Base-by-base conservation (phyloP, 257 asterid species). In the Marsdenia floribunda region DNA sequence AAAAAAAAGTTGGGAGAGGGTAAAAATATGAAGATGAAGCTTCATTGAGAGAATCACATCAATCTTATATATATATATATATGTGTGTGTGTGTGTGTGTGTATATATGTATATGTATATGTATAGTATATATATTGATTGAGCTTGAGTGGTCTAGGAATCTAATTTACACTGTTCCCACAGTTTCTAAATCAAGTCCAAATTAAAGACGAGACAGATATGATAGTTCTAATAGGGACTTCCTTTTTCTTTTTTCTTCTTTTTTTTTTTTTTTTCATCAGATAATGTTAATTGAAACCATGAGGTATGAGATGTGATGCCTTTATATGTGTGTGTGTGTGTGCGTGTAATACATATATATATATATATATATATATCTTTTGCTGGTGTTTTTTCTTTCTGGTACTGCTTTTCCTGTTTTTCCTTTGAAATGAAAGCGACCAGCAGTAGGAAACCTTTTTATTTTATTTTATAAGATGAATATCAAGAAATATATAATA, bases 101-200 rank as follows among this genome's bases (percentile, higher is more conserved):
- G 33, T 29, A 29, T 29, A 29, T 29, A 29, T 29, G 1, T 29
- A 29, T 29, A 1, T 29, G 1, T 29, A 1, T 29, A 29, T 29
- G 33, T 29, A 29, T 29, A 0, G 33, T 29, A 29, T 29, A 44
- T 44, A 44, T 44, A 7, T 44, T 44, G 33, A 29, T 29, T 29
- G 33, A 29, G 33, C 44, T 50, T 21, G 29, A 54, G 55, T 72
- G 75, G 76, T 63, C 53, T 60, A 73, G 70, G 81, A 80, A 80
- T 76, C 67, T 55, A 58, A 76, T 53, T 63, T 52, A 61, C 53
- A 13, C 37, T 33, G 46, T 75, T 70, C 60, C 66, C 68, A 59
- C 67, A 64, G 37, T 75, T 72, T 71, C 12, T 44, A 44, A 37
- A 44, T 71, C 60, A 42, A 52, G 37, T 75, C 24, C 22, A 24